Percentiles rank a stretch among this genome's conserved stretches.
These are phyloP conservation scores for Circinella minor DNA, from an alignment of 371 early-diverging fungal genomes.

Conservation along the genomic window DNA sequence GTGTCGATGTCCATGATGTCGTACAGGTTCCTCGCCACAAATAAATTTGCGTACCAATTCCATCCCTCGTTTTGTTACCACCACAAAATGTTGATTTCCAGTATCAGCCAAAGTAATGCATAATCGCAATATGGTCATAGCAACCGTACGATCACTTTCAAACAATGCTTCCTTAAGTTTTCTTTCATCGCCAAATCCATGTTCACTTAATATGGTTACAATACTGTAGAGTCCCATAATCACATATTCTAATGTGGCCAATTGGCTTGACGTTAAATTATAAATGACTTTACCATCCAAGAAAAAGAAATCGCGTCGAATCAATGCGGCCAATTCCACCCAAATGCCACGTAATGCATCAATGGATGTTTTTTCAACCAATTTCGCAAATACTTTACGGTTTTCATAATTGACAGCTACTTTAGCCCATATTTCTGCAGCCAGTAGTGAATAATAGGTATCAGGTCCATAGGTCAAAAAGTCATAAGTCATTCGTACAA, in stretches of 20 bases:
- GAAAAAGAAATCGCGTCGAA: conserved; percentile 46
- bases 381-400: conserved; percentile 45
- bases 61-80: conserved; percentile 48
- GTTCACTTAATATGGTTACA: conserved; percentile 43
- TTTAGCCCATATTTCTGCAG: conserved; percentile 63
- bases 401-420: conserved; percentile 63
- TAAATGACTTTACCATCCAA: conserved; percentile 48
- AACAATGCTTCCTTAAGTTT: conserved; percentile 41
- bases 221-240: conserved; percentile 63
- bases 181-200: conserved; percentile 19
- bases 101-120: conserved; percentile 58
- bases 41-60: conserved; percentile 45
- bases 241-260: conserved; percentile 59
- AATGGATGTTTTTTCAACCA: conserved; percentile 28
- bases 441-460: conserved; percentile 61
- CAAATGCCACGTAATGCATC: conserved; percentile 33
- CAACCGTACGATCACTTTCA: conserved; percentile 44
- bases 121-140: conserved; percentile 53
- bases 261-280: conserved; percentile 52
- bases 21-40: conserved; percentile 15
- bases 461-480: conserved; percentile 59
- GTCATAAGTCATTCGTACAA: conserved; percentile 53
- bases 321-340: conserved; percentile 41
- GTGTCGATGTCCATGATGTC: conserved; percentile 11
- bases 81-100: conserved; percentile 44